Base-by-base conservation (phyloP, 192 early-diverging fungal species). In the Pilaira anomala region DNA sequence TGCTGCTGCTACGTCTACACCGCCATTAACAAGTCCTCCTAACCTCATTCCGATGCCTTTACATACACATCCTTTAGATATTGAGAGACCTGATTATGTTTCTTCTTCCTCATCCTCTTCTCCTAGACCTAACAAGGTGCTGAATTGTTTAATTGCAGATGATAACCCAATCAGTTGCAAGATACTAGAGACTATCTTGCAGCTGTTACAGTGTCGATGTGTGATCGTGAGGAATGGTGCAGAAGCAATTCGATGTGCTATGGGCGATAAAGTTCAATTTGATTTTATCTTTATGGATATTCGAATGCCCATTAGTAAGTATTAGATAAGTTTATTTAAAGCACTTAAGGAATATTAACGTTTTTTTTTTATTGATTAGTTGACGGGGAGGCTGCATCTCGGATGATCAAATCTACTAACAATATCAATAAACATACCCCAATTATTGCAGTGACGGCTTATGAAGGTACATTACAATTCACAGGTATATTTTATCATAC, bases 261-360 rank as follows among this genome's bases (percentile, higher is more conserved):
- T 95, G 83, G 94, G 93, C 0, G 84, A 88, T 55, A 58, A 58
- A 42, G 85, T 94, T 25, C 88, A 85, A 63, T 98, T 93, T 77
- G 93, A 96, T 63, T 78, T 93, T 30, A 95, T 98, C 52, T 96
- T 98, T 64, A 93, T 95, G 91, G 92, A 93, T 60, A 87, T 91
- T 14, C 81, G 88, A 9, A 95, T 96, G 90, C 94, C 94, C n/a
- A 90, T 94, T 39, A 80, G 90, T 94, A 88, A 81, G 83, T 80
- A 11, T 62, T 50, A 41, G 41, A 3, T 71, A n/a, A n/a, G n/a
- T n/a, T n/a, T n/a, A n/a, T n/a, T n/a, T n/a, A n/a, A 48, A 16
- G 40, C n/a, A n/a, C n/a, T n/a, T n/a, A n/a, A n/a, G n/a, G n/a
- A n/a, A n/a, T n/a, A n/a, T n/a, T n/a, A n/a, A n/a, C n/a, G n/a